phyloP scores from a whole-genome alignment of 2,329 filamentous ascomycete genomes.

The Hymenoscyphus fructigenus region DNA sequence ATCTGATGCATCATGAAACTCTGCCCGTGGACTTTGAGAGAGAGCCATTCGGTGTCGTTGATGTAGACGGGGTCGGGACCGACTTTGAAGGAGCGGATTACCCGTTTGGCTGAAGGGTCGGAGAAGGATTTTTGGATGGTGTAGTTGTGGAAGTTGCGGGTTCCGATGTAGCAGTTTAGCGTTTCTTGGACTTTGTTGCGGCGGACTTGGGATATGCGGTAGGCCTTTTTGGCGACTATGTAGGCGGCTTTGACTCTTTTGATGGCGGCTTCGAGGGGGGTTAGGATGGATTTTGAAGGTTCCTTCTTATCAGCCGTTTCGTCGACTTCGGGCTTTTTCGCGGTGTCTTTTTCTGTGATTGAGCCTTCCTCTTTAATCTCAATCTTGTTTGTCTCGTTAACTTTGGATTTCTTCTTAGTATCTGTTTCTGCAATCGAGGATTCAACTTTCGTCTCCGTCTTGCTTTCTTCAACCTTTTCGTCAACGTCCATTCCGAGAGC shows the following conservation, averaged over 20 bases:
- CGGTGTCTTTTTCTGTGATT: background rate
- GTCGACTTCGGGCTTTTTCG: too few relatives aligned
- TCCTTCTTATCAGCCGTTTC: background rate
- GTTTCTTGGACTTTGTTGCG: slow-evolving; percentile 73
- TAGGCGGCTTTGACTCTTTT: slow-evolving; percentile 80
- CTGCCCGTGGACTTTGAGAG: slow-evolving; percentile 93
- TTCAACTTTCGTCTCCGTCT: background rate
- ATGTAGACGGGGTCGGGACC: slow-evolving; percentile 77
- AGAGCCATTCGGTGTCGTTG: slow-evolving; percentile 91
- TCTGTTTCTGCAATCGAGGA: background rate
- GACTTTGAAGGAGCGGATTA: slow-evolving; percentile 89
- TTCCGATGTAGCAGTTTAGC: slow-evolving; percentile 76
- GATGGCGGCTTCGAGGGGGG: slow-evolving; percentile 62
- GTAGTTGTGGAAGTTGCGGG: slow-evolving; percentile 95
- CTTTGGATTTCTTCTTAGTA: background rate
- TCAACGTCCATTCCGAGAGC: background rate
- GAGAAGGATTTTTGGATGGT: slow-evolving; percentile 82
- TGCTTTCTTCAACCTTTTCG: background rate
- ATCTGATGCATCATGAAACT: slow-evolving; percentile 99
- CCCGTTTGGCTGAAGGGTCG: slow-evolving; percentile 82
- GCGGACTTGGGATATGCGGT: slow-evolving; percentile 73
- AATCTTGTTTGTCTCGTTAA: background rate
- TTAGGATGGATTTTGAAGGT: slow-evolving; percentile 28
- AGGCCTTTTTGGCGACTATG: slow-evolving; percentile 76
- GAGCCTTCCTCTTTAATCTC: too few relatives aligned